phyloP scores from a whole-genome alignment of 2,329 filamentous ascomycete genomes.

The Chaetomiaceae sp. region DNA sequence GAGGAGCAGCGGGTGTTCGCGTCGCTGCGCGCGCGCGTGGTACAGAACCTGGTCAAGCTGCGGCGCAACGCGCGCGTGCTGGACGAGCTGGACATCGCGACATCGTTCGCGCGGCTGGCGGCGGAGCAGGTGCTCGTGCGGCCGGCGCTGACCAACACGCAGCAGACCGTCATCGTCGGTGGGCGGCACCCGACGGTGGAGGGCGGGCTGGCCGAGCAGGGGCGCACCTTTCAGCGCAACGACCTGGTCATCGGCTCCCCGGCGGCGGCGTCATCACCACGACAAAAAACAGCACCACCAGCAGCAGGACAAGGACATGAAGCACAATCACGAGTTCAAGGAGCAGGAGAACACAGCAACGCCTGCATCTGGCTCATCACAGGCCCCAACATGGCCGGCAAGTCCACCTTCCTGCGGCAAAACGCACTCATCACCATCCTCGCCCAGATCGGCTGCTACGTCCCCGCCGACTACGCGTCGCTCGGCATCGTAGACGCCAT shows the following conservation, averaged over 20 bases:
- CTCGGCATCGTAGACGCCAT: constrained; percentile 93
- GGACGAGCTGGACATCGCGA: constrained; percentile 86
- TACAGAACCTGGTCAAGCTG: constrained; percentile 76
- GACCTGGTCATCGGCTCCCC: constrained; percentile 81
- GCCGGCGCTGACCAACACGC: constrained; percentile 59
- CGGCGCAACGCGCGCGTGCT: constrained; percentile 85
- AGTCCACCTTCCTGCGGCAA: constrained; percentile 91
- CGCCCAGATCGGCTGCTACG: constrained; percentile 86
- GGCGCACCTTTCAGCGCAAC: constrained; percentile 76
- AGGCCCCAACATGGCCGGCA: constrained; percentile 97
- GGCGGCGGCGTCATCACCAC: constrained; percentile 32
- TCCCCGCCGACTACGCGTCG: constrained; percentile 79
- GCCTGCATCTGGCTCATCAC: constrained; percentile 62
- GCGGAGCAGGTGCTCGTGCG: constrained; percentile 66
- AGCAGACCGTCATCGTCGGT: constrained; percentile 65
- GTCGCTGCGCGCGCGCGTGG: constrained; percentile 65
- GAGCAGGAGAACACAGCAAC: too few relatives aligned
- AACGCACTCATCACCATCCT: constrained; percentile 92
- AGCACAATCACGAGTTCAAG: too few relatives aligned
- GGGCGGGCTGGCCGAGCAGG: constrained; percentile 69
- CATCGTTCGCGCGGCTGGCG: constrained; percentile 77
- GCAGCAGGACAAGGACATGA: constrained; percentile 29
- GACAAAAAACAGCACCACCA: background rate
- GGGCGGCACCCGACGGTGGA: constrained; percentile 93
- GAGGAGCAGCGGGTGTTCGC: constrained; percentile 82